Evolutionary conservation across 108 stramenopile genomes (phyloP).

Genomic region (Cylindrotheca fusiformis): DNA sequence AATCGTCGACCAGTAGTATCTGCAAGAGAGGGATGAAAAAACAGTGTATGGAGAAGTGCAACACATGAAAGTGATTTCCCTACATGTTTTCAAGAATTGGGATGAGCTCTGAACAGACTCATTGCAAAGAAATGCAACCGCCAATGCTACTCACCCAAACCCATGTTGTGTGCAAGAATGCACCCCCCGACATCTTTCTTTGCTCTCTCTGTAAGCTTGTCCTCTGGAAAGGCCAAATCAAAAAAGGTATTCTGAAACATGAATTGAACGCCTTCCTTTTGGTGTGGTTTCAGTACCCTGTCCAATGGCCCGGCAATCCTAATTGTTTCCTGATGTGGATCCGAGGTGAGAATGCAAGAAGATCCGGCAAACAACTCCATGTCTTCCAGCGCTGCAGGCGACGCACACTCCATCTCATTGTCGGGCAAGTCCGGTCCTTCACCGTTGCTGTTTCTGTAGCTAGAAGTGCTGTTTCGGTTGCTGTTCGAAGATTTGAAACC

Average conservation of each 20-base stretch:
- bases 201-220: not conserved
- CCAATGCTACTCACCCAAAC: slow-evolving; percentile 31
- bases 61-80: slow-evolving; percentile 54
- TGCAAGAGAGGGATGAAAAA: slow-evolving; percentile 39
- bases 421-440: not conserved
- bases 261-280: slow-evolving; percentile 67
- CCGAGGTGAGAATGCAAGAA: not conserved
- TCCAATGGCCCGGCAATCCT: slow-evolving; percentile 44
- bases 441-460: not conserved
- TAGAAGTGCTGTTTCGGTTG: not conserved
- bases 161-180: slow-evolving; percentile 80
- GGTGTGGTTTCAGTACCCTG: slow-evolving; percentile 58
- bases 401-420: not conserved
- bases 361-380: not conserved
- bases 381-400: slow-evolving; percentile 1
- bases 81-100: not conserved
- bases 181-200: slow-evolving; percentile 45
- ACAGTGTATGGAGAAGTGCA: slow-evolving; percentile 57
- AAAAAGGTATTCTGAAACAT: slow-evolving; percentile 64
- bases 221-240: slow-evolving; percentile 28
- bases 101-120: not conserved
- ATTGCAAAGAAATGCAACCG: slow-evolving; percentile 7
- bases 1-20: slow-evolving; percentile 15
- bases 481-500: not conserved
- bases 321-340: slow-evolving; percentile 13